Base-by-base conservation (phyloP, 257 asterid genomes). In the Ligustrum vulgare region DNA sequence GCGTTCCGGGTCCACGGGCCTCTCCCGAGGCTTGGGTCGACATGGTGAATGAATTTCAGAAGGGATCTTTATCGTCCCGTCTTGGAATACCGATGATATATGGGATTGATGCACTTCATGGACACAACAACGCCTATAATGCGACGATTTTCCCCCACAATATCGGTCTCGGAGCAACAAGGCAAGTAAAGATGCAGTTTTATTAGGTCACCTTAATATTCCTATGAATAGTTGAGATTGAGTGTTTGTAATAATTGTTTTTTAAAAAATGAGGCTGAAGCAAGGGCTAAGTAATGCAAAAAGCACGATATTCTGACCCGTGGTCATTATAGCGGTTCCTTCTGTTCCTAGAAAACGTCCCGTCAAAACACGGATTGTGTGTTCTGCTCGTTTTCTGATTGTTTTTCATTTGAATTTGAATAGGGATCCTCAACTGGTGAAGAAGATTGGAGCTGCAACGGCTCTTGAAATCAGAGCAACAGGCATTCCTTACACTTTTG, bases 91-190 rank as follows among this genome's bases (percentile, higher is more conserved):
- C 81, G 1, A 77, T 77, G 81, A 77, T 77, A 7, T 77, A 77
- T 77, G 81, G 81, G n/a, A 77, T 77, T 64, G 81, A 77, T 47
- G 81, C 81, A 63, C 47, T 77, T 71, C 81, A 77, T 71, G 81
- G 81, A 25, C 74, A 77, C 47, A 77, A 77, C 11, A 77, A 62
- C 34, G 81, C 3, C 8, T 77, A 71, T 34, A 77, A 77, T 7
- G 81, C 81, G 9, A 77, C 81, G 3, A 71, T 77, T 64, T 77
- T 77, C 6, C 81, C 81, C n/a, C 81, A 77, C 9, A 77, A 77
- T 64, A 58, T 77, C 71, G 81, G 69, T 34, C 81, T 77, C 71
- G 81, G 81, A 63, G 81, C 74, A 15, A 71, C 68, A 34, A 77
- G 81, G 81, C 62, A 71, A 77, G 49, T 11, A 11, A 16, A 41